A percentile compares a stretch with the other conserved stretches of the same genome.
These are phyloP conservation scores for Paracoccidioides brasiliensis DNA, from an alignment of 2,329 filamentous ascomycete genomes.

Conservation along the genomic window DNA sequence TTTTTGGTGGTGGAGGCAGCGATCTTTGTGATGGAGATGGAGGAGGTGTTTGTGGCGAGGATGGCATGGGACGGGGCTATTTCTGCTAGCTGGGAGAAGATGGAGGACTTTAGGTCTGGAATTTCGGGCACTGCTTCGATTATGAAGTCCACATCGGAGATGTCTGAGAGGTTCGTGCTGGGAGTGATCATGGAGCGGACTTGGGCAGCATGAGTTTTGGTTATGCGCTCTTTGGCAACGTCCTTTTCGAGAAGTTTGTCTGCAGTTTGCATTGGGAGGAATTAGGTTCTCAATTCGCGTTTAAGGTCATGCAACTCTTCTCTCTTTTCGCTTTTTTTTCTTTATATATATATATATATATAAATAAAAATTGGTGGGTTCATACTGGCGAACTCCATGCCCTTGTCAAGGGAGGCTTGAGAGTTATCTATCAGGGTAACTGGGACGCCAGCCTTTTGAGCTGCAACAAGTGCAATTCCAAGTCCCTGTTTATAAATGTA, in stretches of 20 bases:
- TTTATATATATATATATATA: too few species aligned
- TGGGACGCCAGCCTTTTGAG: slow-evolving; percentile 67
- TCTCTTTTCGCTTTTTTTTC: neutral
- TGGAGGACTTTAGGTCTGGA: slow-evolving; percentile 69
- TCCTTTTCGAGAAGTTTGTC: slow-evolving; percentile 92
- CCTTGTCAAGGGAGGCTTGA: slow-evolving; percentile 75
- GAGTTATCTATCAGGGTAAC: slow-evolving; percentile 78
- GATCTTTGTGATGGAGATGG: slow-evolving; percentile 92
- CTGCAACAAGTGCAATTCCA: slow-evolving; percentile 89
- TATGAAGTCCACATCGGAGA: slow-evolving; percentile 82
- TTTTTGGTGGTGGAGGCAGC: slow-evolving; percentile 72
- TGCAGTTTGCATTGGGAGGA: slow-evolving; percentile 19
- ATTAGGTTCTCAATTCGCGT: neutral
- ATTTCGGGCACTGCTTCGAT: slow-evolving; percentile 97
- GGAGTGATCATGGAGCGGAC: slow-evolving; percentile 56
- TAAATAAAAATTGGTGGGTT: neutral
- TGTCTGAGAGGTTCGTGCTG: slow-evolving; percentile 60
- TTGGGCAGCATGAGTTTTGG: slow-evolving; percentile 64
- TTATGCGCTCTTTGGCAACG: slow-evolving; percentile 73
- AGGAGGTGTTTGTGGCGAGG: slow-evolving; percentile 95
- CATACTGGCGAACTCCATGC: slow-evolving; percentile 73
- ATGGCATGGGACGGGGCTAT: slow-evolving; percentile 76
- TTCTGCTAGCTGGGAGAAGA: slow-evolving; percentile 71
- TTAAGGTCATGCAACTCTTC: neutral
- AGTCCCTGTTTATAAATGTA: slow-evolving; percentile 50